Percentiles rank a stretch among this genome's conserved stretches.
Conservation (phyloP, 1,139 yeast genomes). For the Meyerozyma carpophila region DNA sequence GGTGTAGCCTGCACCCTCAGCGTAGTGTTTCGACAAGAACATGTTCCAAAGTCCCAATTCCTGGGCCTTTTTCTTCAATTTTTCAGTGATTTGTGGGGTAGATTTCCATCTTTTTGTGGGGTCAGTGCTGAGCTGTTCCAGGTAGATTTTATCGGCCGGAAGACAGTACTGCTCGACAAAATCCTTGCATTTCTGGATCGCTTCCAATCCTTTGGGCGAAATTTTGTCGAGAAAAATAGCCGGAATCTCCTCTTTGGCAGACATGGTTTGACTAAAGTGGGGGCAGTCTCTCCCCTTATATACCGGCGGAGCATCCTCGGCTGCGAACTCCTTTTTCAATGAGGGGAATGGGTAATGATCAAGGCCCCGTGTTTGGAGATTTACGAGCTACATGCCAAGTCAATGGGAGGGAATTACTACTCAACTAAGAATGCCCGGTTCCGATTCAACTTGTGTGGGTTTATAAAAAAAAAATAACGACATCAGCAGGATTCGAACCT, state of each 20-base stretch:
- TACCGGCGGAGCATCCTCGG: not conserved
- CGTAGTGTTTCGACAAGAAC: constrained; percentile 52
- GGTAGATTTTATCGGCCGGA: constrained; percentile 51
- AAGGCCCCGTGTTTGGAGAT: no score
- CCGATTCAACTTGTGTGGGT: not conserved
- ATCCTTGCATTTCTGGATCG: constrained; percentile 43
- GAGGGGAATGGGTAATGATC: not conserved
- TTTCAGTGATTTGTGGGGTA: constrained; percentile 48
- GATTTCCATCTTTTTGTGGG: constrained; percentile 44
- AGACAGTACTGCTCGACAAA: constrained; percentile 57
- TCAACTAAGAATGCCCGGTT: not conserved
- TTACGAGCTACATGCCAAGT: no score
- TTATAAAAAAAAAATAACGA: constrained; percentile 38
- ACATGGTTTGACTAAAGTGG: constrained; percentile 14
- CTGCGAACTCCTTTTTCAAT: not conserved
- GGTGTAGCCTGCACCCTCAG: constrained; percentile 60
- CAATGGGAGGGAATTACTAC: no score
- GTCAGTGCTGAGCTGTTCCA: constrained; percentile 33
- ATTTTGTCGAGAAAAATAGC: constrained; percentile 39
- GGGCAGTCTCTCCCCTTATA: not conserved
- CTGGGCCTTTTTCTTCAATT: constrained; percentile 51
- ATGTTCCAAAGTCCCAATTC: constrained; percentile 61
- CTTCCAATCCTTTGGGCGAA: constrained; percentile 46
- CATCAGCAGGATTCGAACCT: constrained; percentile 90
- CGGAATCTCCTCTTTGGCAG: constrained; percentile 39